Evolutionary conservation across 176 grass and related monocot genomes (phyloP).

Genomic region (Leersia perrieri): DNA sequence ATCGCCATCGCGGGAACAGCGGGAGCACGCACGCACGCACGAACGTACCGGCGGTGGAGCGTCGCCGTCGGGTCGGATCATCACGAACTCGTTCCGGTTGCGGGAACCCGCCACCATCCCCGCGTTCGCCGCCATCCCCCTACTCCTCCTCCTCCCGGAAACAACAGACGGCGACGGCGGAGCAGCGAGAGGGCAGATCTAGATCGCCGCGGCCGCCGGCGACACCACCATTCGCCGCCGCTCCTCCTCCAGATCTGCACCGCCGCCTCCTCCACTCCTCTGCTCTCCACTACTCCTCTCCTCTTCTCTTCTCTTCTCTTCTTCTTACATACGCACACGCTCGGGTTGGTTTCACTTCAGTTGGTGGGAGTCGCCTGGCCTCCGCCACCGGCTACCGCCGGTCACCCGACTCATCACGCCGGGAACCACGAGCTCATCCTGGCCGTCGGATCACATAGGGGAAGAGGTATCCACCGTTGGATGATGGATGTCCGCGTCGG

Average conservation of each 20-base stretch:
- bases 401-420: neutral
- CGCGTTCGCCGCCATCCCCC: conserved; percentile 57
- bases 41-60: conserved; percentile 37
- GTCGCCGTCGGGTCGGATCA: conserved; percentile 79
- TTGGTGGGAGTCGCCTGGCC: conserved; percentile 26
- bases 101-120: conserved; percentile 81
- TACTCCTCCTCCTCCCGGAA: neutral
- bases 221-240: conserved; percentile 35
- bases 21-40: conserved; percentile 26
- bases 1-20: no score
- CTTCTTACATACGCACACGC: conserved; percentile 17
- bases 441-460: neutral
- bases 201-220: neutral
- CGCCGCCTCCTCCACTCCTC: neutral
- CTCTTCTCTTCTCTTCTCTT: neutral
- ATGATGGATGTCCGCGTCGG: conserved; percentile 20
- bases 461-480: accelerated
- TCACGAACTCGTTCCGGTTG: conserved; percentile 87
- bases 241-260: conserved; percentile 13
- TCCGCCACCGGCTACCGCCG: conserved; percentile 32
- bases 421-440: no score
- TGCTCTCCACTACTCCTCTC: neutral
- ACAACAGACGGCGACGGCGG: neutral
- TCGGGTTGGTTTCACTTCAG: conserved; percentile 4
- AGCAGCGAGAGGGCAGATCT: neutral